Conservation (phyloP, 1,284 basidiomycete species). For the Bothia castanella region DNA sequence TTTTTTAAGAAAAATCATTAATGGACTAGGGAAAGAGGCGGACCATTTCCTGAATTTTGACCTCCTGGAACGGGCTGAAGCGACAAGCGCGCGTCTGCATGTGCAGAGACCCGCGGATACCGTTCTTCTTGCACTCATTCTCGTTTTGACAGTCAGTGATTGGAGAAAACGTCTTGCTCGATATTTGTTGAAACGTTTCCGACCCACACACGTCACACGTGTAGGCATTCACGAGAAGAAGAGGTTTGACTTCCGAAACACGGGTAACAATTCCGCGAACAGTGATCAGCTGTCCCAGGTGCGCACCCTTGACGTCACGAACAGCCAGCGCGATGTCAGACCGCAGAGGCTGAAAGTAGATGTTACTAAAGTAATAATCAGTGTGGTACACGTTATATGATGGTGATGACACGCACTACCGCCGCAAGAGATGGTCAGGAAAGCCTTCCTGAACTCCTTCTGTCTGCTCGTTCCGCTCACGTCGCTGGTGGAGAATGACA, state of each 20-base stretch:
- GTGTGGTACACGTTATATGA: background rate
- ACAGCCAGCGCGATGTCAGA: constrained; percentile 81
- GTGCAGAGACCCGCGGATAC: constrained; percentile 87
- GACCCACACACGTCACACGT: constrained; percentile 98
- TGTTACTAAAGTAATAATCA: constrained; percentile 57
- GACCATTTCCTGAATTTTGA: constrained; percentile 99
- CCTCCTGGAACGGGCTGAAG: constrained; percentile 97
- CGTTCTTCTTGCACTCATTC: constrained; percentile 80
- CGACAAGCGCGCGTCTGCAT: constrained; percentile 98
- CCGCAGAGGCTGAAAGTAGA: constrained; percentile 87
- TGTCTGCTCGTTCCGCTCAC: constrained; percentile 79
- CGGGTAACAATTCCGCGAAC: constrained; percentile 97
- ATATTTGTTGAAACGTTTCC: constrained; percentile 98
- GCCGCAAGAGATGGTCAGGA: constrained; percentile 84
- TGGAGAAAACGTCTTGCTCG: constrained; percentile 89
- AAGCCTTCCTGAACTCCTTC: constrained; percentile 72
- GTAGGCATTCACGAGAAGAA: constrained; percentile 96
- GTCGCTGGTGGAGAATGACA: constrained; percentile 89
- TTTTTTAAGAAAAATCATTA: constrained; percentile 12
- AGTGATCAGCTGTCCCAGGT: constrained; percentile 91
- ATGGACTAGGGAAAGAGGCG: constrained; percentile 3
- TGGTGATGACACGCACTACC: constrained; percentile 72
- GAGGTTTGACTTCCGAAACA: constrained; percentile 97
- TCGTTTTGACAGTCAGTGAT: constrained; percentile 84
- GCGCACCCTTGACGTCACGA: constrained; percentile 80